Evolutionary conservation across 768 basidiomycete species (phyloP), one percentile per base, ranked within the genome.

Genomic region (Holtermannia corniformis): DNA sequence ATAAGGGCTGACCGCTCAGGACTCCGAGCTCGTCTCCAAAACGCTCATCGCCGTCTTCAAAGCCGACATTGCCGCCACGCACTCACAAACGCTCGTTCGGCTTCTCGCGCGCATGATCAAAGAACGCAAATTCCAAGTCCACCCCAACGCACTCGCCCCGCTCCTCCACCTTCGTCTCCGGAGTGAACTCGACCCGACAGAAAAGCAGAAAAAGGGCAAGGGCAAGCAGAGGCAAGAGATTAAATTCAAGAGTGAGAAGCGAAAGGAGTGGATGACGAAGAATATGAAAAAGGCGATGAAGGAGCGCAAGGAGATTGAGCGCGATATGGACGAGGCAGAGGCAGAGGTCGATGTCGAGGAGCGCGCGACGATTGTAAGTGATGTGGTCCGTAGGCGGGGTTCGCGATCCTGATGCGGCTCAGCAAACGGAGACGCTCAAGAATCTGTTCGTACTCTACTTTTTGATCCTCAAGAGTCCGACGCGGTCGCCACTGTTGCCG

Each of bases 361-460:
- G 63, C 81, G 87, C 58, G 83, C 83, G 22, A 76, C 76, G 44
- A 84, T 80, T 57, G 91, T 93, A 65, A 74, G 87, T 78, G 24
- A 14, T 41, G 37, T 58, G 48, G 49, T 28, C 55, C 10, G 41
- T 48, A 3, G 37, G 37, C 46, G 4, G 22, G 16, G 14, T 41
- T 44, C 24, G 20, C 62, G 51, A 51, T 43, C 11, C 1, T 3
- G 46, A 23, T 16, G 16, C 5, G 44, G 4, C 28, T 48, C 63
- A 95, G 91, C 92, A 95, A 78, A 97, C 92, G 19, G 95, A 99
- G 76, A 96, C 93, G 47, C 78, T 99, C 61, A 97, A 99, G 72
- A 82, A 96, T 58, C 79, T 97, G 44, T 99, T 99, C 72, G 89
- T 90, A 16, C 78, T 99, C 44, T 99, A 99, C 76, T 97, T 99